phyloP scores from a whole-genome alignment of 2,329 filamentous ascomycete species.

The Leptosphaerulina australis region DNA sequence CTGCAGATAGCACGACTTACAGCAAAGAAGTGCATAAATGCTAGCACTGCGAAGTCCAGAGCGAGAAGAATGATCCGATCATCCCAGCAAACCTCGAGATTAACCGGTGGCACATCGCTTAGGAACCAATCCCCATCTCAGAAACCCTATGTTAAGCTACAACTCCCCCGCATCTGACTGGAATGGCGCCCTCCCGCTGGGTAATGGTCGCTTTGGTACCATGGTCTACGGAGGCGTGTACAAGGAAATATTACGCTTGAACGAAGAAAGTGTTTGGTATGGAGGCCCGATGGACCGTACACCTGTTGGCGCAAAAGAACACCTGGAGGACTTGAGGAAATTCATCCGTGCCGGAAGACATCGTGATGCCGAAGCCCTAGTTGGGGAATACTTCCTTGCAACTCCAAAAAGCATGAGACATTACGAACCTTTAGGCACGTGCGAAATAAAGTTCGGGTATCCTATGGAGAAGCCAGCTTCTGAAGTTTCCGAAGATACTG shows the following conservation, averaged over 20 bases:
- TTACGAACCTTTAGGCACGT: constrained; percentile 54
- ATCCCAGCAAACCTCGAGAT: constrained; percentile 1
- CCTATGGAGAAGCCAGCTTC: not conserved
- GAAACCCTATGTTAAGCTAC: constrained; percentile 17
- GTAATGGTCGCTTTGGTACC: constrained; percentile 56
- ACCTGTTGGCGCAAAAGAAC: constrained; percentile 41
- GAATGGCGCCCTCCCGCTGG: constrained; percentile 55
- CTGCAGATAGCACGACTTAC: constrained; percentile 1
- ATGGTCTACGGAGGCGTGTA: constrained; percentile 56
- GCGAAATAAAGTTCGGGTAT: constrained; percentile 13
- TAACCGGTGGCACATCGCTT: constrained; percentile 13
- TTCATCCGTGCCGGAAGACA: constrained; percentile 52
- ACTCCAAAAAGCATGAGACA: constrained; percentile 56
- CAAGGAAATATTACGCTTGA: constrained; percentile 55
- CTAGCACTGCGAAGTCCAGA: constrained; percentile 7
- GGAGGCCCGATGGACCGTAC: constrained; percentile 51
- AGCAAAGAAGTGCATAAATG: constrained; percentile 13
- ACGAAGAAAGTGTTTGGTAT: constrained; percentile 53
- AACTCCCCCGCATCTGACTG: constrained; percentile 33
- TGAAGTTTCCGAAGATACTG: constrained; percentile 6
- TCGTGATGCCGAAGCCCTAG: constrained; percentile 51
- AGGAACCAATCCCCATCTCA: constrained; percentile 8
- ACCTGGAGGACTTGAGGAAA: constrained; percentile 50
- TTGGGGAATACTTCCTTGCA: constrained; percentile 52
- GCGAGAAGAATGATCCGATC: not conserved